Conservation (phyloP, 371 early-diverging fungal genomes). For the Mortierella sp. region DNA sequence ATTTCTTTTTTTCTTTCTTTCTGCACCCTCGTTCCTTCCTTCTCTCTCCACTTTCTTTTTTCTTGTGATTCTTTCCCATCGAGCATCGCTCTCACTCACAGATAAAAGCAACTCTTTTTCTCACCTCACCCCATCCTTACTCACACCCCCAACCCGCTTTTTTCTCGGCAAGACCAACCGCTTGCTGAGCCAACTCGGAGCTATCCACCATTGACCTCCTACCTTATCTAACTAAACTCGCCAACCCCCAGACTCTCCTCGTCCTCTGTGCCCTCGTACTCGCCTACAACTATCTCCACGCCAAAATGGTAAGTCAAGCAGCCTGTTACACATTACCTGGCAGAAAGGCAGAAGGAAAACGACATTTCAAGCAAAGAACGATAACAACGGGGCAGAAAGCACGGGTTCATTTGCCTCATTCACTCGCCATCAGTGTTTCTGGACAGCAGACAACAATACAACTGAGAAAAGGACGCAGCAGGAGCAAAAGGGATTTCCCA, state of each 20-base stretch:
- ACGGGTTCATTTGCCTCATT: background rate
- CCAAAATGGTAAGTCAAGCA: conserved; percentile 49
- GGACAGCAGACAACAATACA: background rate
- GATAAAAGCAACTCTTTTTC: background rate
- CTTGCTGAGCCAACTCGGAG: conserved; percentile 36
- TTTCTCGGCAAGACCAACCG: conserved; percentile 25
- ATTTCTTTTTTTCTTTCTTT: background rate
- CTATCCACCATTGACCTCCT: conserved; percentile 51
- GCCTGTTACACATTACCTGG: background rate
- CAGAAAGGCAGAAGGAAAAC: too few species aligned
- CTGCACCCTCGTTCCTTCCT: background rate
- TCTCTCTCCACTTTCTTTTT: background rate
- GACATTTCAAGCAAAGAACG: background rate
- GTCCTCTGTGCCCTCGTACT: conserved; percentile 47
- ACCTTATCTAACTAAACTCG: conserved; percentile 30
- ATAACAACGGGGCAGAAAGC: background rate
- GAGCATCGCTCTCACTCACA: conserved; percentile 10
- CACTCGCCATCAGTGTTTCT: background rate
- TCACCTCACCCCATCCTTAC: background rate
- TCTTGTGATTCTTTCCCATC: conserved; percentile 5
- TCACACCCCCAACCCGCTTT: background rate
- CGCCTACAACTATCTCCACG: conserved; percentile 43
- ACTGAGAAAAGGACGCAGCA: background rate
- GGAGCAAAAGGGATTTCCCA: background rate
- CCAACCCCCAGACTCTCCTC: conserved; percentile 41